A percentile compares a stretch with the other conserved stretches of the same genome.
phyloP scores from a whole-genome alignment of 108 stramenopile genomes.

The Craspedostauros australis region DNA sequence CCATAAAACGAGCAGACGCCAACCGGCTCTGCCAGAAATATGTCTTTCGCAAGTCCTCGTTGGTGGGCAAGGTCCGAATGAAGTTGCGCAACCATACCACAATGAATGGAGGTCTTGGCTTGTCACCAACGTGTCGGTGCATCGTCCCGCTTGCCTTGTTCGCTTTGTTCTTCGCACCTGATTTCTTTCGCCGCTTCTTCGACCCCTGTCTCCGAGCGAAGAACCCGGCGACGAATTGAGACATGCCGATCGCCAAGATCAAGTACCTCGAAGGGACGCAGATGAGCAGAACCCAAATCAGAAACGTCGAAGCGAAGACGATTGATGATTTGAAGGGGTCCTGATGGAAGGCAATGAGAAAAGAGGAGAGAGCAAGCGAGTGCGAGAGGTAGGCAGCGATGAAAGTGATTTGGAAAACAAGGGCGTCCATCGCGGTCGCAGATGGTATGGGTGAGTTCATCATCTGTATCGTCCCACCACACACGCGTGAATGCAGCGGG shows the following conservation, averaged over 20 bases:
- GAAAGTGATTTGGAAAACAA: not conserved
- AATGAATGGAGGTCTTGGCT: conserved; percentile 5
- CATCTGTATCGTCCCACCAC: not conserved
- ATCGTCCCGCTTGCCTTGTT: conserved; percentile 7
- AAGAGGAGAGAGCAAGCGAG: not conserved
- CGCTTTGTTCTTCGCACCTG: not conserved
- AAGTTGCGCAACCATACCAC: conserved; percentile 51
- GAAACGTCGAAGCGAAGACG: conserved; percentile 11
- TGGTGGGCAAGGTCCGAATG: conserved; percentile 64
- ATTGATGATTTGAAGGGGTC: conserved; percentile 49
- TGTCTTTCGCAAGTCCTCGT: conserved; percentile 71
- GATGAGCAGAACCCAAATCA: conserved; percentile 27
- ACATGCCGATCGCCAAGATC: conserved; percentile 27
- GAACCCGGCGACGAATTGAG: conserved; percentile 53
- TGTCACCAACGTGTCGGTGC: conserved; percentile 6
- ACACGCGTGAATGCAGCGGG: too few relatives aligned
- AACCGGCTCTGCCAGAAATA: conserved; percentile 79
- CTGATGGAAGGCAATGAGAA: not conserved
- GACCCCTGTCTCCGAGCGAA: conserved; percentile 26
- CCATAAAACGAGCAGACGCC: conserved; percentile 38
- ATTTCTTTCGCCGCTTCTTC: not conserved
- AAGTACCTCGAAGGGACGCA: conserved; percentile 33
- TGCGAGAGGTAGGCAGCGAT: not conserved
- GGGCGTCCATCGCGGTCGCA: too few relatives aligned
- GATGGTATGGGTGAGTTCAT: too few relatives aligned